Evolutionary conservation across 1,284 basidiomycete species (phyloP).

Genomic region (Lignosus rhinocerotis): DNA sequence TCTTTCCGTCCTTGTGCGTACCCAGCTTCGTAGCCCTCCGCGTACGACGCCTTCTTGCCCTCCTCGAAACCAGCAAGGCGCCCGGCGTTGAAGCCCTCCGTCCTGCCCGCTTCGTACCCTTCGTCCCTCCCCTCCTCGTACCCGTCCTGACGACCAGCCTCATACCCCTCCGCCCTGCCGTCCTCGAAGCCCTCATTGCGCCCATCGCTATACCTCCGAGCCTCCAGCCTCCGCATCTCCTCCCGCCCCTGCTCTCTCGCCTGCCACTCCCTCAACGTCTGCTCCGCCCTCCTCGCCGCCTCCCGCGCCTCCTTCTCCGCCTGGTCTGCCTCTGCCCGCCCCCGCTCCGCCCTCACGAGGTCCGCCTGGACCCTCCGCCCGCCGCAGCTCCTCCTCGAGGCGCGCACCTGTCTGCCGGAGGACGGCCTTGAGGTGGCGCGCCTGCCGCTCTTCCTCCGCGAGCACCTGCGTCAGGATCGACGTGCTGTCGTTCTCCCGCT

Average conservation of each 20-base stretch:
- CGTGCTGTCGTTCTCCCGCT: slow-evolving; percentile 29
- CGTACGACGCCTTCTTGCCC: slow-evolving; percentile 30
- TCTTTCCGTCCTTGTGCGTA: slow-evolving; percentile 45
- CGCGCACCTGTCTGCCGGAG: slow-evolving; percentile 54
- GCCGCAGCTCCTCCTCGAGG: slow-evolving; percentile 56
- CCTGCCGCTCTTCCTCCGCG: slow-evolving; percentile 64
- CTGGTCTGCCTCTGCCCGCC: slow-evolving; percentile 50
- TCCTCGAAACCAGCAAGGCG: slow-evolving; percentile 40
- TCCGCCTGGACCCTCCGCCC: slow-evolving; percentile 49
- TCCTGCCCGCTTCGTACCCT: slow-evolving; percentile 47
- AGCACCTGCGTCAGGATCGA: slow-evolving; percentile 46
- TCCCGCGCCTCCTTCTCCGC: slow-evolving; percentile 49
- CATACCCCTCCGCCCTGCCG: slow-evolving; percentile 38
- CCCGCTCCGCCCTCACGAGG: slow-evolving; percentile 41
- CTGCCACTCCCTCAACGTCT: slow-evolving; percentile 47
- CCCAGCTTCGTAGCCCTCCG: slow-evolving; percentile 46
- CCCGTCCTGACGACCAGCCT: slow-evolving; percentile 32
- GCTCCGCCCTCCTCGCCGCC: slow-evolving; percentile 46
- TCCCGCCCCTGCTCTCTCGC: slow-evolving; percentile 48
- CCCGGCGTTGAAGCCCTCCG: slow-evolving; percentile 48
- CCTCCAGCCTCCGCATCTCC: slow-evolving; percentile 40
- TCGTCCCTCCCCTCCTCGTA: slow-evolving; percentile 47
- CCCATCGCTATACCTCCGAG: slow-evolving; percentile 43
- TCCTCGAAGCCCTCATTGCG: slow-evolving; percentile 45
- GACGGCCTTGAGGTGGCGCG: slow-evolving; percentile 54